phyloP scores from a whole-genome alignment of 768 basidiomycete species.

The Xanthoconium stramineum region DNA sequence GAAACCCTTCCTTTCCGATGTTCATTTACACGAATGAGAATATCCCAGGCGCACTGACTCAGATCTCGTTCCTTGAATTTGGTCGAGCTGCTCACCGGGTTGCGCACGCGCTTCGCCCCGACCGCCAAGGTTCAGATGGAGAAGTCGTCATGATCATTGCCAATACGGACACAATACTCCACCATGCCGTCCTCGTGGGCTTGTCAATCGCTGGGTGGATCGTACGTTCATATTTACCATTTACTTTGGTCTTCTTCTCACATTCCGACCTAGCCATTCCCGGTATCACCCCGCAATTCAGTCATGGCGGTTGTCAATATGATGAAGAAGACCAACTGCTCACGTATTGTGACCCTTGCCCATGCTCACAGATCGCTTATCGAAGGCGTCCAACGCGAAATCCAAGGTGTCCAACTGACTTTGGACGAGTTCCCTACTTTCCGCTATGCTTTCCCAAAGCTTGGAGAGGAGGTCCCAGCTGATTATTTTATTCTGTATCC shows the following conservation, averaged over 20 bases:
- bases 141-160: slow-evolving; percentile 22
- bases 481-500: slow-evolving; percentile 22
- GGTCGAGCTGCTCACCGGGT: no score
- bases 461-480: slow-evolving; percentile 30
- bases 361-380: slow-evolving; percentile 17
- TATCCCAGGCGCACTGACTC: no score
- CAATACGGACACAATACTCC: slow-evolving; percentile 31
- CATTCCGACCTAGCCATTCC: slow-evolving; percentile 27
- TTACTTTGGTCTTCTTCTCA: slow-evolving; percentile 23
- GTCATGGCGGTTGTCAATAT: slow-evolving; percentile 33
- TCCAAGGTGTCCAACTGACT: neutral
- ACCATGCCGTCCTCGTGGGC: slow-evolving; percentile 32
- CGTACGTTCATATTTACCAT: slow-evolving; percentile 26
- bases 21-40: no score
- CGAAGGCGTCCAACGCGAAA: neutral
- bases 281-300: slow-evolving; percentile 40
- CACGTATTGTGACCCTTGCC: slow-evolving; percentile 13
- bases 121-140: no score
- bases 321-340: slow-evolving; percentile 20
- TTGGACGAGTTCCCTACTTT: slow-evolving; percentile 23
- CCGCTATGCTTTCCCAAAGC: slow-evolving; percentile 37
- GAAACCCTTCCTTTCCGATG: no score
- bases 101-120: no score
- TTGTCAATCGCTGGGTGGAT: slow-evolving; percentile 39
- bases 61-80: no score